Base-by-base conservation (phyloP, 768 basidiomycete species). In the Rhodotorula kratochvilovae region DNA sequence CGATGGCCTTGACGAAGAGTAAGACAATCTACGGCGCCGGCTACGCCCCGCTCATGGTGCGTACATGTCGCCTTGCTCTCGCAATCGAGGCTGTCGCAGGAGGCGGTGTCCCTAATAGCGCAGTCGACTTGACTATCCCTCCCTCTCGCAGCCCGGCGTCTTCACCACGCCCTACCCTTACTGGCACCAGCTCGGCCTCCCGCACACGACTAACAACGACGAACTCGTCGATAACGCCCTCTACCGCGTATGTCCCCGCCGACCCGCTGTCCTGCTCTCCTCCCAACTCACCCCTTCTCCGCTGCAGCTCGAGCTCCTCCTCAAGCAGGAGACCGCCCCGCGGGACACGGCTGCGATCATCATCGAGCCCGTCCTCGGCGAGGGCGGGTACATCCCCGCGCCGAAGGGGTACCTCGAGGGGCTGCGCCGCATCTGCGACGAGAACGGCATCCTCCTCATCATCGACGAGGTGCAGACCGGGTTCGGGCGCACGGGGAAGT, bases 361-460 rank as follows among this genome's bases (percentile, higher is more conserved):
- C 73, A 81, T 98, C 53, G 95, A 98, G 83, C 90, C 95, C 53
- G 89, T 97, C 2, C 84, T 97, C 42, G 94, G 93, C 35, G 95
- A 97, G 81, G 95, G 95, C 46, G 95, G 95, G 2, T 97, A 98
- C 80, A 90, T 96, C 25, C 88, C 91, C 39, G 91, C 92, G 0
- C 91, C 92, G 0, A 78, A 86, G 2, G 85, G 86, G 31, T 98
- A 90, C 83, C 80, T 98, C 69, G 84, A 85, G 57, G 91, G 91
- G 31, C 81, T 98, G 56, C 84, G 93, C 70, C 83, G 84, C 62
- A 84, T 93, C n/a, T 97, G 94, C 80, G 91, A 96, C 79, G 84
- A 88, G 79, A 84, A 98, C 79, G 87, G 85, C 16, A 90, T 98
- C 59, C 79, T 98, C 67, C 83, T 98, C 68, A 89, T 92, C 76